Evolutionary conservation across 164 flowering plant genomes (phyloP), one percentile per base, ranked within the genome.

Genomic region (Magnolia sinica): DNA sequence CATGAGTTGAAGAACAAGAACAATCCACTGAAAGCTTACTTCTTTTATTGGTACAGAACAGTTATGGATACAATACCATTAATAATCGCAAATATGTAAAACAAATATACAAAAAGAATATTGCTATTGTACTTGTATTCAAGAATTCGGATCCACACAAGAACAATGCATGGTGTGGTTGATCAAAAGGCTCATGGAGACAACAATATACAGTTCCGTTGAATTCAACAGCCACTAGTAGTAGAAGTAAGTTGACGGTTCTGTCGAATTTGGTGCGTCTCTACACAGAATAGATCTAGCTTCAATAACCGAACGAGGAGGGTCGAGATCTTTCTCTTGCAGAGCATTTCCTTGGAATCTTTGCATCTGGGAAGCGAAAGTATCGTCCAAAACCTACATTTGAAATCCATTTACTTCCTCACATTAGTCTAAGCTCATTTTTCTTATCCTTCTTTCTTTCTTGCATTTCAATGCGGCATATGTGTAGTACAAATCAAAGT

Each of bases 331-430:
- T 75, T 92, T 93, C 71, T 88, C 91, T 82, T 91, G 94, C 71
- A 95, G 79, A 0, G 95, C 85, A 78, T 95, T 93, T 74, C 99
- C 99, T 80, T 83, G 90, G 78, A 95, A 74, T 78, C 92, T 83
- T 73, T 95, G 99, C 98, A 95, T 95, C 76, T 93, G 94, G 18
- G 99, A 95, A 27, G 94, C 97, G 78, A 92, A 93, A 4, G 87
- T 89, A 72, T 95, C 98, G 50, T 95, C 99, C 88, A 95, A 82
- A 78, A 93, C 82, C 99, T 95, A 76, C 85, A 85, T 70, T 50
- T 70, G 22, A 70, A n/a, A 70, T 22, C 27, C 73, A n/a, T 45
- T n/a, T n/a, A 7, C 7, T 37, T 37, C 7, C 7, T 3, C 45
- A 18, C 65, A 18, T n/a, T n/a, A 63, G 65, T 63, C 9, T 19